These are phyloP conservation scores for Tulasnella sp. DNA, from an alignment of 768 basidiomycete species.

Conservation along the genomic window DNA sequence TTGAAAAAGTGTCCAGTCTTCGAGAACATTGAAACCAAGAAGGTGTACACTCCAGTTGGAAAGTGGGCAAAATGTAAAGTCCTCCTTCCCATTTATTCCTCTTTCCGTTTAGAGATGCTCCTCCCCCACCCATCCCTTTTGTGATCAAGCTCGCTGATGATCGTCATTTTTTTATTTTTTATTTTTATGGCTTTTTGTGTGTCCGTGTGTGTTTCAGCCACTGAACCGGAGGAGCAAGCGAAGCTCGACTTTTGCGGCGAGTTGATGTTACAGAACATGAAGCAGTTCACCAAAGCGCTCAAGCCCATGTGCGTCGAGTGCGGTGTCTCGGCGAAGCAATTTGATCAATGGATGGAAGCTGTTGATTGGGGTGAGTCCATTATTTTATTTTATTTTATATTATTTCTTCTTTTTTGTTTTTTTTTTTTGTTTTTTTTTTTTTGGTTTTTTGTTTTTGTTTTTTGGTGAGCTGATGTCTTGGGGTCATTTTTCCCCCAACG, in stretches of 20 bases:
- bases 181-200: too few relatives aligned
- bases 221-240: conserved; percentile 1
- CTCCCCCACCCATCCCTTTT: too few relatives aligned
- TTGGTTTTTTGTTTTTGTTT: too few relatives aligned
- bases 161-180: neutral
- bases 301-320: neutral
- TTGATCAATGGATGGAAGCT: too few relatives aligned
- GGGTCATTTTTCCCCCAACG: too few relatives aligned
- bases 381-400: too few relatives aligned
- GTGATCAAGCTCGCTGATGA: neutral
- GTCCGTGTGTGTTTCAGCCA: too few relatives aligned
- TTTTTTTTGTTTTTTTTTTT: neutral
- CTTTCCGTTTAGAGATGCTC: neutral
- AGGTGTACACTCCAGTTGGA: conserved; percentile 5
- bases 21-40: conserved; percentile 1
- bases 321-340: too few relatives aligned
- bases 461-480: too few relatives aligned
- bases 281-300: neutral
- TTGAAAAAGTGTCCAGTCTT: neutral
- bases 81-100: neutral
- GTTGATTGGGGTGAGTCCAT: too few relatives aligned
- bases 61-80: conserved; percentile 1
- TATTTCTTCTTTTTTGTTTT: neutral
- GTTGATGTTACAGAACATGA: conserved; percentile 1
- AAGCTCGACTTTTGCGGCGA: neutral